phyloP scores from a whole-genome alignment of 2,329 filamentous ascomycete genomes.

The Trichophyton verrucosum region DNA sequence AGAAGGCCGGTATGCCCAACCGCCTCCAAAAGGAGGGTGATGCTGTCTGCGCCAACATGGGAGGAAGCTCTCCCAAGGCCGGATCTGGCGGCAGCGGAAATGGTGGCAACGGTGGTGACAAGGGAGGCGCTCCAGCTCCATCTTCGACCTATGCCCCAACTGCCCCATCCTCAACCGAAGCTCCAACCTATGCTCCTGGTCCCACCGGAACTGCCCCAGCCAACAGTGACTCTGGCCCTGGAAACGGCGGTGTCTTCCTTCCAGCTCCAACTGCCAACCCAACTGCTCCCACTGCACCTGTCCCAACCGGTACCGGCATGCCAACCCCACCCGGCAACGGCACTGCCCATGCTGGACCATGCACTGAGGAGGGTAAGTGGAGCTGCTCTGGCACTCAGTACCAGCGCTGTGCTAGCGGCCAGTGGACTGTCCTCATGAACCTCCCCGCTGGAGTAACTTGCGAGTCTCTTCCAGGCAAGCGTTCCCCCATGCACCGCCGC shows the following conservation, averaged over 20 bases:
- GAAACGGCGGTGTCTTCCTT: slow-evolving; percentile 10
- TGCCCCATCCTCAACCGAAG: slow-evolving; percentile 6
- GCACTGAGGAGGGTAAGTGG: slow-evolving; percentile 45
- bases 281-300: slow-evolving; percentile 4
- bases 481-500: slow-evolving; percentile 13
- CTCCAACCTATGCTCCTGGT: slow-evolving; percentile 6
- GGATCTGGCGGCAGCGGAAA: slow-evolving; percentile 16
- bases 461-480: slow-evolving; percentile 15
- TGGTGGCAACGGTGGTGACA: slow-evolving; percentile 13
- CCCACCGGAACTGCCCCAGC: slow-evolving; percentile 10
- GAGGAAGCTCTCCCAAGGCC: slow-evolving; percentile 22
- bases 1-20: slow-evolving; percentile 34
- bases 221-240: slow-evolving; percentile 15
- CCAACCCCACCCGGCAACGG: slow-evolving; percentile 8
- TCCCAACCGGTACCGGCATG: neutral
- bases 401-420: slow-evolving; percentile 50
- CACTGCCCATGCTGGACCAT: slow-evolving; percentile 19
- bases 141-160: slow-evolving; percentile 15
- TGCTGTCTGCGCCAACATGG: slow-evolving; percentile 20
- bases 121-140: slow-evolving; percentile 13
- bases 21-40: slow-evolving; percentile 24
- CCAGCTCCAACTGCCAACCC: slow-evolving; percentile 3
- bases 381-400: slow-evolving; percentile 47
- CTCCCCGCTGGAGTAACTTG: slow-evolving; percentile 47
- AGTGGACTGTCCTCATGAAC: slow-evolving; percentile 39